Evolutionary conservation across 257 asterid genomes (phyloP).

Genomic region (Primulina tabacum): DNA sequence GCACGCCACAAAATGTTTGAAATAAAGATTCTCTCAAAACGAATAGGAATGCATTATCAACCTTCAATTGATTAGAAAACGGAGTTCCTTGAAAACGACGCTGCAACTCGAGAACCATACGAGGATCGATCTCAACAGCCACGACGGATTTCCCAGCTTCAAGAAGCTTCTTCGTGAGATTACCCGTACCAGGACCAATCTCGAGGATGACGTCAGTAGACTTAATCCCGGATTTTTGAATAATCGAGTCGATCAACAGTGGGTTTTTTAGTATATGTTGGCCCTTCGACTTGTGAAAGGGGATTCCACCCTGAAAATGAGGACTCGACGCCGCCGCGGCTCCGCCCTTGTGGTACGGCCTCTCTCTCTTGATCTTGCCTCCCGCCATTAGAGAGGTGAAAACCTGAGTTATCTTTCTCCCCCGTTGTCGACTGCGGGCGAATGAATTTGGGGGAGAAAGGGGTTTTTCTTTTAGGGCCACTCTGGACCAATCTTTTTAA

Average conservation of each 20-base stretch:
- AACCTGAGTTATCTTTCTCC: background rate
- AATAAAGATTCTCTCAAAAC: background rate
- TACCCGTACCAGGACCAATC: constrained; percentile 98
- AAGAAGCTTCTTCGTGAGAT: constrained; percentile 91
- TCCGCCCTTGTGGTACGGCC: constrained; percentile 34
- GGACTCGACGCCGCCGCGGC: constrained; percentile 39
- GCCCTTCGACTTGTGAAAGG: constrained; percentile 92
- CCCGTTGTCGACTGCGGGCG: background rate
- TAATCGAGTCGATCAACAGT: constrained; percentile 66
- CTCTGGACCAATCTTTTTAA: too few relatives aligned
- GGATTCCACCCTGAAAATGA: constrained; percentile 83
- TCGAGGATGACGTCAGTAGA: constrained; percentile 80
- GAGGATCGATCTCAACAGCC: constrained; percentile 91
- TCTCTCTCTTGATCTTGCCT: constrained; percentile 75
- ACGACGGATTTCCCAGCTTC: constrained; percentile 86
- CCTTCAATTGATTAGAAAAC: constrained; percentile 60
- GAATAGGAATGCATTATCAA: background rate
- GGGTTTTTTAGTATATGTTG: constrained; percentile 93
- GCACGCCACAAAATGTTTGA: background rate
- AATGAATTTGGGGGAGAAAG: background rate
- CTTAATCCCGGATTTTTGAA: constrained; percentile 89
- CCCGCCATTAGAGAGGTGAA: constrained; percentile 63
- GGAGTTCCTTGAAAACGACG: constrained; percentile 95
- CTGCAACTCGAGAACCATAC: constrained; percentile 91
- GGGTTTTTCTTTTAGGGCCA: too few relatives aligned